These are phyloP conservation scores for Pseudogymnoascus sp. DNA, from an alignment of 2,329 filamentous ascomycete genomes.

Conservation along the genomic window DNA sequence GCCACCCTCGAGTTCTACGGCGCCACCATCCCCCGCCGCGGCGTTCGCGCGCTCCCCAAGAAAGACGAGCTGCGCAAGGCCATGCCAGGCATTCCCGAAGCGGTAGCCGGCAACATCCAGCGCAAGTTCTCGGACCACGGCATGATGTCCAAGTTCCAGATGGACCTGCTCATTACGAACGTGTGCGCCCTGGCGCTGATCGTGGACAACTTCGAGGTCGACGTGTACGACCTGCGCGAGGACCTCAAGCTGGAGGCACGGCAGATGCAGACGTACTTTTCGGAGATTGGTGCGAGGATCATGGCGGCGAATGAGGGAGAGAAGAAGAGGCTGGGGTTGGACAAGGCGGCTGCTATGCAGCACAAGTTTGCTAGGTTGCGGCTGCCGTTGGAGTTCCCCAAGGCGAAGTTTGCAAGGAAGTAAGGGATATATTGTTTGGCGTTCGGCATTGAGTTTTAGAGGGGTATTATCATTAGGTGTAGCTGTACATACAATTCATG, in stretches of 20 bases:
- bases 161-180: constrained; percentile 66
- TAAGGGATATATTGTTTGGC: constrained; percentile 9
- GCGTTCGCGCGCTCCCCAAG: constrained; percentile 45
- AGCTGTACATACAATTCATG: constrained; percentile 1
- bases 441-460: not conserved
- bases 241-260: constrained; percentile 67
- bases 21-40: constrained; percentile 39
- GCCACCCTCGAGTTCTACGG: constrained; percentile 50
- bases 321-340: constrained; percentile 45
- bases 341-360: constrained; percentile 52
- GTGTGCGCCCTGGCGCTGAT: constrained; percentile 64
- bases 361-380: constrained; percentile 64
- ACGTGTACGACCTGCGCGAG: constrained; percentile 61
- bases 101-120: constrained; percentile 59
- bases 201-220: constrained; percentile 66
- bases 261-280: constrained; percentile 64
- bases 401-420: constrained; percentile 32
- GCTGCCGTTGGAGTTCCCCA: constrained; percentile 78
- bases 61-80: constrained; percentile 54
- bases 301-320: constrained; percentile 39
- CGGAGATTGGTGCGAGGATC: constrained; percentile 66
- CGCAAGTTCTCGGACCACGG: constrained; percentile 60
- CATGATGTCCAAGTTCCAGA: constrained; percentile 63
- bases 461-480: not conserved
- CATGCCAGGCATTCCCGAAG: constrained; percentile 51